Conservation (phyloP, 768 basidiomycete species). For the Tricholoma hemisulphureum region DNA sequence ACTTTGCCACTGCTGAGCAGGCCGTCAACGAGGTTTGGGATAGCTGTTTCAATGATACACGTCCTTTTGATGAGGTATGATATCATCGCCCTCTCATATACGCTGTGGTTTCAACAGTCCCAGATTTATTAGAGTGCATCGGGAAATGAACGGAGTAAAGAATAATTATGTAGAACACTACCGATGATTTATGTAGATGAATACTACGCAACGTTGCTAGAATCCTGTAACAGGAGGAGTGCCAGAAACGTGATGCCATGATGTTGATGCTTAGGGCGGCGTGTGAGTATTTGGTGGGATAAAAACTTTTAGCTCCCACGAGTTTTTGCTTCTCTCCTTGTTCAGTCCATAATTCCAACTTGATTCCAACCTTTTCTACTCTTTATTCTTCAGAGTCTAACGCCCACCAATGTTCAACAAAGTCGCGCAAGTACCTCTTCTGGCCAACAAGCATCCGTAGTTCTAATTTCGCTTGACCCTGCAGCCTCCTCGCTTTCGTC, state of each 20-base stretch:
- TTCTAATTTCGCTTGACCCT: neutral
- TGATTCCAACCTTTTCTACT: no score
- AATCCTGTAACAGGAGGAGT: no score
- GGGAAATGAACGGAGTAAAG: slow-evolving; percentile 2
- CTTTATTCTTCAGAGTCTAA: slow-evolving; percentile 15
- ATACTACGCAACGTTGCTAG: no score
- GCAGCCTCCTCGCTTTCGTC: slow-evolving; percentile 43
- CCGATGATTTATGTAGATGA: no score
- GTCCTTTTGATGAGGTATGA: slow-evolving; percentile 93
- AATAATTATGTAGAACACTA: no score
- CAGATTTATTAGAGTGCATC: slow-evolving; percentile 16
- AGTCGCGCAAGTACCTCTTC: slow-evolving; percentile 38
- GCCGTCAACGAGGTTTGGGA: slow-evolving; percentile 98
- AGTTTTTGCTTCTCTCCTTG: neutral
- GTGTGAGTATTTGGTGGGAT: slow-evolving; percentile 26
- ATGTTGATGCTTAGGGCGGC: neutral
- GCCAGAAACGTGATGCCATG: no score
- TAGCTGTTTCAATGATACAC: slow-evolving; percentile 91
- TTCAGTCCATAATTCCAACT: no score
- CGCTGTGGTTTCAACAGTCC: neutral
- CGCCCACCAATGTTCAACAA: slow-evolving; percentile 44
- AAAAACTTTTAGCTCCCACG: slow-evolving; percentile 20
- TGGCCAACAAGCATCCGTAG: no score
- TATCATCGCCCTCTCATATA: neutral
- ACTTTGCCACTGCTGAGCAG: slow-evolving; percentile 73